phyloP scores from a whole-genome alignment of 495 filamentous ascomycete species.

The Parathielavia hyrcaniae region DNA sequence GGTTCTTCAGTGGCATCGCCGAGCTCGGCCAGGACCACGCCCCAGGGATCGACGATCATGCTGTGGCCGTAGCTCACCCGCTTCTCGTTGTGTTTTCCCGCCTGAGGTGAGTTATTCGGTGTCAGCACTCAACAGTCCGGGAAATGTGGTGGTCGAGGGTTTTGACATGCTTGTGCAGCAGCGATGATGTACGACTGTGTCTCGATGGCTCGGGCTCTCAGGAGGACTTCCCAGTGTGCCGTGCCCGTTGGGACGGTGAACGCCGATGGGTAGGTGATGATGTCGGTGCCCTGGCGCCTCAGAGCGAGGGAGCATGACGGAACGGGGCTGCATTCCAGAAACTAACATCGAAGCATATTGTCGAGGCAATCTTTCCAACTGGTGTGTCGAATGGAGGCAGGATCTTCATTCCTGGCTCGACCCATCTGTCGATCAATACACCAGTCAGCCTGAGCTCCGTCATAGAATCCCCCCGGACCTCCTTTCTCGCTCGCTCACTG shows the following conservation, averaged over 20 bases:
- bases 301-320: constrained; percentile 43
- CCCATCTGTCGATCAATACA: constrained; percentile 15
- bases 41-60: constrained; percentile 87
- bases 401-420: constrained; percentile 33
- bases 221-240: constrained; percentile 76
- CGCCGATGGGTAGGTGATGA: constrained; percentile 83
- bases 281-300: constrained; percentile 51
- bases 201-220: constrained; percentile 82
- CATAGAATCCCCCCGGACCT: not conserved
- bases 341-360: constrained; percentile 81
- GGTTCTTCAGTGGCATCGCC: constrained; percentile 41
- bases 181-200: constrained; percentile 83
- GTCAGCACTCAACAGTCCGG: not conserved
- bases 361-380: constrained; percentile 66
- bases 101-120: not conserved
- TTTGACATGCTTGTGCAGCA: constrained; percentile 67
- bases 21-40: constrained; percentile 61
- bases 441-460: not conserved
- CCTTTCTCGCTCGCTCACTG: constrained; percentile 8
- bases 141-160: not conserved
- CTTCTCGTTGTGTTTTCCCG: constrained; percentile 61
- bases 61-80: constrained; percentile 81
- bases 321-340: too few relatives aligned
- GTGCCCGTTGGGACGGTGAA: constrained; percentile 83
- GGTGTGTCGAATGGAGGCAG: constrained; percentile 62